These are phyloP conservation scores for Neolentinus lepideus DNA, from an alignment of 1,284 basidiomycete species.

Conservation along the genomic window DNA sequence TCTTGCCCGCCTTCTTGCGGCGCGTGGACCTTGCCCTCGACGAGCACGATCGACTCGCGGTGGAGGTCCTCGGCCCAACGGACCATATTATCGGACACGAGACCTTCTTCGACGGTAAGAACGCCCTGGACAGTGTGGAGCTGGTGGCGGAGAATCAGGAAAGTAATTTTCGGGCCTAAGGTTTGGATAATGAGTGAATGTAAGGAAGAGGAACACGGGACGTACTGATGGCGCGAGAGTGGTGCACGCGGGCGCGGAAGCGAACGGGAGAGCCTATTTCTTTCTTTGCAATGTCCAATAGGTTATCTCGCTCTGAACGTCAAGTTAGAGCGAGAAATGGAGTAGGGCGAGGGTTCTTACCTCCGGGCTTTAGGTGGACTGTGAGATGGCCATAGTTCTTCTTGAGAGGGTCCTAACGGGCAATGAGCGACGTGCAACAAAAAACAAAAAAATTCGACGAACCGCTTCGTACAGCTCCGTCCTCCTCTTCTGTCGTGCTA, in stretches of 20 bases:
- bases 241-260: slow-evolving; percentile 59
- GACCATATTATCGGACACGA: slow-evolving; percentile 63
- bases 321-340: background rate
- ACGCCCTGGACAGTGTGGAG: slow-evolving; percentile 59
- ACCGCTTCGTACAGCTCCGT: slow-evolving; percentile 39
- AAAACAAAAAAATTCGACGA: slow-evolving; percentile 13
- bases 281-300: slow-evolving; percentile 15
- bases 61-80: slow-evolving; percentile 53
- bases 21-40: slow-evolving; percentile 38
- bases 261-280: slow-evolving; percentile 43
- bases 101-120: slow-evolving; percentile 43
- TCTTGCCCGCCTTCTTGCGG: slow-evolving; percentile 39
- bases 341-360: background rate
- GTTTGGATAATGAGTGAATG: background rate
- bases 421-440: too few species aligned
- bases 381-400: slow-evolving; percentile 63
- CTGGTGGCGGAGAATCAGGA: slow-evolving; percentile 56
- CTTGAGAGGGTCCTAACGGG: slow-evolving; percentile 44
- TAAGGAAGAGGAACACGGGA: background rate
- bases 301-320: slow-evolving; percentile 5
- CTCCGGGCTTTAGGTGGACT: slow-evolving; percentile 8
- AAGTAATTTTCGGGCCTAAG: slow-evolving; percentile 48
- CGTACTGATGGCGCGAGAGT: slow-evolving; percentile 47
- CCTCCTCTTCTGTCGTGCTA: slow-evolving; percentile 30
- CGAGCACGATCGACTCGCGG: slow-evolving; percentile 56